Percentiles rank a stretch among this genome's conserved stretches.
phyloP scores from a whole-genome alignment of 75 land plant species.

The Cupressus sempervirens region DNA sequence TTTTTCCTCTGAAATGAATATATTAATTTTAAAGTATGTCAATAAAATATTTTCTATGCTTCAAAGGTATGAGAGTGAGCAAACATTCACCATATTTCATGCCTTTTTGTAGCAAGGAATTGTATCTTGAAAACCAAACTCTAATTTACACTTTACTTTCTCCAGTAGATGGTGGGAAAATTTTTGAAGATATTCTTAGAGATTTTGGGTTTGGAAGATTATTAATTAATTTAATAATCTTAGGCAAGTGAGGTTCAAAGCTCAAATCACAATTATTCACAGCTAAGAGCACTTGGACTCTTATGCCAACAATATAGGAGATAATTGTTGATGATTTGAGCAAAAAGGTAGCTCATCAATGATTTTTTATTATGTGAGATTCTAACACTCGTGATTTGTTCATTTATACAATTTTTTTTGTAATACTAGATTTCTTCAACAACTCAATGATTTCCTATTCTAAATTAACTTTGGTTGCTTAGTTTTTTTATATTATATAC shows the following conservation, averaged over 20 bases:
- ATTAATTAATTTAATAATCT: no score
- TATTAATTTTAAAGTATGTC: no score
- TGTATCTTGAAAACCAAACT: neutral
- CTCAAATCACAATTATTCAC: neutral
- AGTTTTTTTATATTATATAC: no score
- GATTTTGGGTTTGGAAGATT: neutral
- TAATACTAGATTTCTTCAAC: no score
- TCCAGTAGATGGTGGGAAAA: neutral
- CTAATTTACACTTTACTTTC: neutral
- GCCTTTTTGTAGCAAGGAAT: slow-evolving; percentile 32
- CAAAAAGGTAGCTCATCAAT: no score
- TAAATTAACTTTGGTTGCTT: no score
- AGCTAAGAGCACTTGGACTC: neutral
- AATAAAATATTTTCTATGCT: slow-evolving; percentile 52
- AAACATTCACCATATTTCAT: slow-evolving; percentile 43
- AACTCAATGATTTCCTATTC: no score
- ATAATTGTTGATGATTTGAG: neutral
- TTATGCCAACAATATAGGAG: neutral
- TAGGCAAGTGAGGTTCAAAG: neutral
- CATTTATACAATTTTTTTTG: neutral
- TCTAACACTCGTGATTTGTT: neutral
- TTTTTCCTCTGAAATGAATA: no score
- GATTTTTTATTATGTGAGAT: neutral
- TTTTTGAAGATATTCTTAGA: neutral
- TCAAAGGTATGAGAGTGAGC: slow-evolving; percentile 42